A percentile compares a stretch with the other conserved stretches of the same genome.
phyloP scores from a whole-genome alignment of 352 stramenopile species.

The Pythium grandisporangium region DNA sequence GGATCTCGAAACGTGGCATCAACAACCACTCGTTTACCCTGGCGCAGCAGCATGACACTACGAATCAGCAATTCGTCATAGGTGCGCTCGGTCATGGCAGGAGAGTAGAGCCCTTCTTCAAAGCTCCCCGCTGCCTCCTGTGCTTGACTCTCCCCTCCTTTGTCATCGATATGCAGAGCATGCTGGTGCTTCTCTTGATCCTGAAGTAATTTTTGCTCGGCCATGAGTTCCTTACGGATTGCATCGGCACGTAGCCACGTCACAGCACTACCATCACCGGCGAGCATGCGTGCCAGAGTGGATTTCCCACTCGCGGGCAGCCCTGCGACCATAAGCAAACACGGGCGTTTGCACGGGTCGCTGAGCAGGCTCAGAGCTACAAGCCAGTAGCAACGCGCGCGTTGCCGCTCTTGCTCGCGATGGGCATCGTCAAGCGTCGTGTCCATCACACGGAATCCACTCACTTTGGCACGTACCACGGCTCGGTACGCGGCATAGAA shows the following conservation, averaged over 20 bases:
- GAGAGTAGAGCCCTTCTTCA: conserved; percentile 52
- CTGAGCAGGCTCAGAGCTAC: conserved; percentile 47
- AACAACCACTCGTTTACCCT: conserved; percentile 45
- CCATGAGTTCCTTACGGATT: conserved; percentile 46
- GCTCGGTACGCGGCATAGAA: conserved; percentile 66
- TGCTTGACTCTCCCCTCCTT: too few species aligned
- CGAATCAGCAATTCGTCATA: conserved; percentile 52
- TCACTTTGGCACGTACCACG: conserved; percentile 62
- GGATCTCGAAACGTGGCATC: conserved; percentile 55
- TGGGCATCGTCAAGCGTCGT: conserved; percentile 24
- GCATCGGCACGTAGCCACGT: conserved; percentile 52
- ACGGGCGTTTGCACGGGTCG: conserved; percentile 26
- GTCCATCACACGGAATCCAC: conserved; percentile 53
- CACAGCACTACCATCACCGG: conserved; percentile 22
- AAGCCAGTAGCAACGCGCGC: conserved; percentile 51
- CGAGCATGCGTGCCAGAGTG: conserved; percentile 41
- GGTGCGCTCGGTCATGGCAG: conserved; percentile 42
- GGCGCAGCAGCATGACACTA: conserved; percentile 20
- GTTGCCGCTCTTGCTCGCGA: conserved; percentile 26
- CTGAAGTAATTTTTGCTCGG: background rate
- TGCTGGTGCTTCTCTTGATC: background rate
- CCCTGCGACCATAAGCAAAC: conserved; percentile 43
- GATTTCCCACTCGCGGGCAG: conserved; percentile 62
- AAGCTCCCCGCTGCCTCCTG: conserved; percentile 17
- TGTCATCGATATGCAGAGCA: too few species aligned